Evolutionary conservation across 371 early-diverging fungal genomes (phyloP), one percentile per base, ranked within the genome.

Genomic region (Mortierella sp.): DNA sequence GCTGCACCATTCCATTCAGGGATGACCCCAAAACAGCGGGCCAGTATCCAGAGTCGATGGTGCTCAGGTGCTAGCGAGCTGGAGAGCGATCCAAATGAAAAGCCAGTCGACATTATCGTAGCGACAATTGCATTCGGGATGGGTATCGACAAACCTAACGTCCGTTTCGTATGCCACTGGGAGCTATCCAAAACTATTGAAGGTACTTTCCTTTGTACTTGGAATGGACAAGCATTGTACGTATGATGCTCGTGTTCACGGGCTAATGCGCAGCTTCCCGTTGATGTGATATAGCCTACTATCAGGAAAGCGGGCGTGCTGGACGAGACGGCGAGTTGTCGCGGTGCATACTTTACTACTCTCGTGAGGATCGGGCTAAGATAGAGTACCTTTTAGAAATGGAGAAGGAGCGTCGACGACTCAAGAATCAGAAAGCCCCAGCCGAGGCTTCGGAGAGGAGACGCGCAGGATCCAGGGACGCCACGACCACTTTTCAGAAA

Each of bases 241-340:
- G 8, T 39, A 10, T 39, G 39, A 39, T 39, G 39, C 10, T 10
- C 14, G 39, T 39, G 39, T 39, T 10, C 14, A 12, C 39, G 39
- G 14, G 8, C 14, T 39, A 39, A 10, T 39, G 39, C 39, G 8
- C 39, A 39, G 8, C 7, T 22, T 22, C 7, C 24, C 22, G 9
- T 46, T 46, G 9, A 6, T 6, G 16, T 4, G 21, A 46, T 49
- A 21, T 12, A 45, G 46, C 48, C 1, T 50, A 57, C 47, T 99
- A 99, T 66, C 99, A 99, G 80, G 99, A 99, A 79, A 98, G 98
- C 2, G 99, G 99, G 2, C 90, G 99, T n/a, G 99, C 99, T 0
- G 99, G 99, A 9, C 91, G 99, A 31, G 99, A 99, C 83, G 98
- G 99, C 3, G 78, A 88, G 37, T 80, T 87, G 27, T 91, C 95